Evolutionary conservation across 306 rosid genomes (phyloP).

Genomic region (cucumber (Cucumis sativus)): DNA sequence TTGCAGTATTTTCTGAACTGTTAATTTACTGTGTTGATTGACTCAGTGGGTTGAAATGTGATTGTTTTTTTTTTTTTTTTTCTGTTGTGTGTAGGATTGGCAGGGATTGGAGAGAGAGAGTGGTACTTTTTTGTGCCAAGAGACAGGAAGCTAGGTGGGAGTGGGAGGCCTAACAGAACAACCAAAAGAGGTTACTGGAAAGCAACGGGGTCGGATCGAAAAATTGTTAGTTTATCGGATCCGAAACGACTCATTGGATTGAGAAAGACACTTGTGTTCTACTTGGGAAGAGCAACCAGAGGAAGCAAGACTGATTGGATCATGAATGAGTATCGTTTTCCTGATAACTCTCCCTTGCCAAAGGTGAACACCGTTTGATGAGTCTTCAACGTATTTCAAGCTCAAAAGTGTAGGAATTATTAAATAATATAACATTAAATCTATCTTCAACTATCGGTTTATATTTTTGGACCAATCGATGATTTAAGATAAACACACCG

Average conservation of each 20-base stretch:
- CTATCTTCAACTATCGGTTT: too few relatives aligned
- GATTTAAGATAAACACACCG: neutral
- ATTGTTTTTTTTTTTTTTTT: neutral
- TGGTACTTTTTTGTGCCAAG: constrained; percentile 99
- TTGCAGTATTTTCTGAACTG: neutral
- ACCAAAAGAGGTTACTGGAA: constrained; percentile 90
- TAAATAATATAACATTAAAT: too few relatives aligned
- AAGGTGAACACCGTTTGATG: constrained; percentile 33
- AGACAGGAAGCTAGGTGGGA: constrained; percentile 75
- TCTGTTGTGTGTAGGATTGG: constrained; percentile 28
- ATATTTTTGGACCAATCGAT: too few relatives aligned
- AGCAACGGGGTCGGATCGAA: constrained; percentile 91
- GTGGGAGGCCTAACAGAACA: constrained; percentile 90
- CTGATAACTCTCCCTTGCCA: constrained; percentile 40
- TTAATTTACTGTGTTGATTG: neutral
- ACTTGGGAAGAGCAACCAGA: constrained; percentile 72
- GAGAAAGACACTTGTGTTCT: constrained; percentile 86
- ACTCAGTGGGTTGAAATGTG: neutral
- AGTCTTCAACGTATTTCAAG: too few relatives aligned
- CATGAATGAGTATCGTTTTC: constrained; percentile 93
- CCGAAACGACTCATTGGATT: constrained; percentile 66
- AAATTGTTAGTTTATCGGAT: constrained; percentile 47
- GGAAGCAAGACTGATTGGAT: constrained; percentile 95
- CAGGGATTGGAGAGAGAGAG: constrained; percentile 83
- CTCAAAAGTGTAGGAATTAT: too few relatives aligned